Base-by-base conservation (phyloP, 495 filamentous ascomycete species). In the Annulohypoxylon maeteangense region DNA sequence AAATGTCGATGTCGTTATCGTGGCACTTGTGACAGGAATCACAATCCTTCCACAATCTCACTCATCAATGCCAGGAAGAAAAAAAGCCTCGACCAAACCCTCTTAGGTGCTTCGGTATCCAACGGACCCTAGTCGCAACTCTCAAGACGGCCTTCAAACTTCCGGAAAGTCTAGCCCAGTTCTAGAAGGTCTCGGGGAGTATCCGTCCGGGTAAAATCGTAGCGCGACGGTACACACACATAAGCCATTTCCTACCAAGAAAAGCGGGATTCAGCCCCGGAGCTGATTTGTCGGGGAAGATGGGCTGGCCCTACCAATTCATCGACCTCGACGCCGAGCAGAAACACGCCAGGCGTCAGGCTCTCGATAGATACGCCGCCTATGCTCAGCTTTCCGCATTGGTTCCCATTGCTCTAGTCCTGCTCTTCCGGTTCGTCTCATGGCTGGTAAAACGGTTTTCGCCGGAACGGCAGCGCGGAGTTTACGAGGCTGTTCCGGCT, bases 241-340 rank as follows among this genome's bases (percentile, higher is more conserved):
- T 14, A 51, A 62, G 4, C 54, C 32, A 32, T 2, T 29, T 18
- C 38, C 20, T 18, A 29, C 18, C n/a, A 44, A 10, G 6, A 45
- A 36, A 65, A 18, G 27, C 40, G 27, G 53, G 25, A 11, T 4
- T 65, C 38, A 55, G 47, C 34, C 12, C 38, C 63, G 25, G 25
- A 27, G 40, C 40, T 50, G 22, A 44, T 10, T 56, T 14, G 11
- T 48, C 54, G 10, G 25, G 32, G 12, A 61, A 57, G 5, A 86
- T 88, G 86, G 76, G 78, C 29, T 91, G 88, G 89, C 88, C 88
- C 3, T 92, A 87, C 72, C 82, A 87, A 48, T 88, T 93, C 74
- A 58, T 89, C 42, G 78, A 84, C 50, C 81, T 90, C 20, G 83
- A 84, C 7, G 72, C 81, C 14, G 82, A 81, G 22, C 84, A 92